These are phyloP conservation scores for Didymella sp. DNA, from an alignment of 2,329 filamentous ascomycete genomes.

Conservation along the genomic window DNA sequence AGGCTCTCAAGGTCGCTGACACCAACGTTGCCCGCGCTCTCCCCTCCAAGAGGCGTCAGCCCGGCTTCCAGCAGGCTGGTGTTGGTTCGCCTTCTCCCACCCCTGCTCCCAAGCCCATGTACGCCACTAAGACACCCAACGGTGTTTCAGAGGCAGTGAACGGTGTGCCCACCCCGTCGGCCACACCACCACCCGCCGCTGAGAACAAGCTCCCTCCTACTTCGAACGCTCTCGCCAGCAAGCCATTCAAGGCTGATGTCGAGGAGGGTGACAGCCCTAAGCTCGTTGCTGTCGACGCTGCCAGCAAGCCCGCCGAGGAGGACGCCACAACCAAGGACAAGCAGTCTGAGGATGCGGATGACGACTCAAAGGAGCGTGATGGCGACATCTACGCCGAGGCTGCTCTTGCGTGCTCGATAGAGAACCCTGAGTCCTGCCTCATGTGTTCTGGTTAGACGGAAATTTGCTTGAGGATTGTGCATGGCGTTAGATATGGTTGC, in stretches of 20 bases:
- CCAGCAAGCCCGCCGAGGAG: conserved; percentile 67
- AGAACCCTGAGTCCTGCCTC: conserved; percentile 91
- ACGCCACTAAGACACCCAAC: conserved; percentile 63
- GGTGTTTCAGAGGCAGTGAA: conserved; percentile 53
- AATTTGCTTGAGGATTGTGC: conserved; percentile 9
- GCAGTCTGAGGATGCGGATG: conserved; percentile 77
- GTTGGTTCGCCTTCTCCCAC: conserved; percentile 58
- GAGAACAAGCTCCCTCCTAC: conserved; percentile 58
- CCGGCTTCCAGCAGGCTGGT: conserved; percentile 32
- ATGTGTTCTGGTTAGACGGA: conserved; percentile 91
- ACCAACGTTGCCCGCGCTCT: conserved; percentile 73
- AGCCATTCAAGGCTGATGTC: conserved; percentile 77
- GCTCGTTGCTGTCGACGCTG: conserved; percentile 74
- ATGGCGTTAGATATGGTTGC: conserved; percentile 20
- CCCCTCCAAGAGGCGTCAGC: conserved; percentile 70
- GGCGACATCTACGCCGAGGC: conserved; percentile 95
- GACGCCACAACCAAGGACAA: conserved; percentile 61
- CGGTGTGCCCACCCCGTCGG: conserved; percentile 72
- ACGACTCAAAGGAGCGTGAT: conserved; percentile 76
- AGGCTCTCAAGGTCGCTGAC: conserved; percentile 87
- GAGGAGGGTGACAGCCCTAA: conserved; percentile 82
- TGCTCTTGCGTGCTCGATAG: conserved; percentile 92
- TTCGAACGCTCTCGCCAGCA: conserved; percentile 65
- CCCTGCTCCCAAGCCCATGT: conserved; percentile 72
- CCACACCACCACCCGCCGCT: conserved; percentile 66